Conservation (phyloP, 2,329 filamentous ascomycete genomes). For the Aspergillus quadrilineatus region DNA sequence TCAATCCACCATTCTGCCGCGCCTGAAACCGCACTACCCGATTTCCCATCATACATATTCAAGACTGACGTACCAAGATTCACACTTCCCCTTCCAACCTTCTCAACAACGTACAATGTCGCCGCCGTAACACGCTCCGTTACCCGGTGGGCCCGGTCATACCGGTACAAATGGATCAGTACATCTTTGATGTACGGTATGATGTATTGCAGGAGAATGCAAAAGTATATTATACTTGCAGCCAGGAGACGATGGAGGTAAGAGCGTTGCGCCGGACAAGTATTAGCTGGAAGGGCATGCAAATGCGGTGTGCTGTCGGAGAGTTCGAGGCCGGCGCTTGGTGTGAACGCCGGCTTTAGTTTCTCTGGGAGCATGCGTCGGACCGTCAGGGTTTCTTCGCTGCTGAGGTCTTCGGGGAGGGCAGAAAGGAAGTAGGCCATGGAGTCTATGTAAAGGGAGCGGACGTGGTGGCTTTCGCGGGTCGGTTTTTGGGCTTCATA, state of each 20-base stretch:
- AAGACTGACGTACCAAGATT: constrained; percentile 56
- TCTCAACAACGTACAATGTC: constrained; percentile 54
- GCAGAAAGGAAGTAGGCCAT: constrained; percentile 41
- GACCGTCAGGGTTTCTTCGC: constrained; percentile 31
- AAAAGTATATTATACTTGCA: constrained; percentile 56
- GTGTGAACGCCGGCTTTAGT: constrained; percentile 19
- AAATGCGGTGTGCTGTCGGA: background rate
- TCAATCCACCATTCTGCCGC: constrained; percentile 62
- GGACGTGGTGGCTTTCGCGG: constrained; percentile 32
- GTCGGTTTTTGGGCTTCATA: constrained; percentile 35
- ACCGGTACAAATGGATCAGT: constrained; percentile 55
- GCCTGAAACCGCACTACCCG: constrained; percentile 60
- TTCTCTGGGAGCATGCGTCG: constrained; percentile 27
- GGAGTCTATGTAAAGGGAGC: constrained; percentile 38
- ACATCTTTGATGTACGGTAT: constrained; percentile 61
- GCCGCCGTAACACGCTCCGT: constrained; percentile 57
- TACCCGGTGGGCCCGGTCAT: constrained; percentile 67
- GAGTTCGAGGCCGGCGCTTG: background rate
- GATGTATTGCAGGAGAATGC: constrained; percentile 60
- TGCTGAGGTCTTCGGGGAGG: constrained; percentile 31
- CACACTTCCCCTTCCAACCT: constrained; percentile 53
- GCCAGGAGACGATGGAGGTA: constrained; percentile 61
- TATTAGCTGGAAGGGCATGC: background rate
- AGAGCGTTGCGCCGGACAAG: constrained; percentile 34
- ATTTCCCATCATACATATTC: constrained; percentile 62